phyloP scores from a whole-genome alignment of 768 basidiomycete genomes.

The Lanmaoa rubissima region DNA sequence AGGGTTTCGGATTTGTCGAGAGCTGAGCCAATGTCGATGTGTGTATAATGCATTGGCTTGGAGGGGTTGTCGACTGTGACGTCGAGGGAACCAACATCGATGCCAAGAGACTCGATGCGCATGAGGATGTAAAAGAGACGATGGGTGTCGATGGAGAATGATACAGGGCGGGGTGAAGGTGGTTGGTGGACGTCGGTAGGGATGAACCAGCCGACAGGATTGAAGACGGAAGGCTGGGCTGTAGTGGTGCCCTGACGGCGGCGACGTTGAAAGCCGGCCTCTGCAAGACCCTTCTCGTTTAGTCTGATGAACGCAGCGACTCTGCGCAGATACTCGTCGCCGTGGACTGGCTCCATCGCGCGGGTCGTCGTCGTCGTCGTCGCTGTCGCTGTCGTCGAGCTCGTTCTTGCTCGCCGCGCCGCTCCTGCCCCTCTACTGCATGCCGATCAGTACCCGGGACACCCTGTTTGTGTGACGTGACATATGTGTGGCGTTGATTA shows the following conservation, averaged over 20 bases:
- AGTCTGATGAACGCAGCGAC: constrained; percentile 68
- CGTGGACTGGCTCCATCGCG: constrained; percentile 53
- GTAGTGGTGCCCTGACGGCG: constrained; percentile 36
- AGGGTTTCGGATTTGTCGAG: constrained; percentile 69
- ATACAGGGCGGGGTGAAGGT: constrained; percentile 51
- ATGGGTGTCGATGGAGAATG: constrained; percentile 72
- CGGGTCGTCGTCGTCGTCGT: constrained; percentile 7
- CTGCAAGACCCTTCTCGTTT: constrained; percentile 73
- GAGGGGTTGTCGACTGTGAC: constrained; percentile 69
- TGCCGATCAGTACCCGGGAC: constrained; percentile 25
- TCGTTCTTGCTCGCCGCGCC: constrained; percentile 5
- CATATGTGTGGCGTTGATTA: constrained; percentile 19
- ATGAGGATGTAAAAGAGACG: constrained; percentile 88
- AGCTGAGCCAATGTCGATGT: constrained; percentile 43
- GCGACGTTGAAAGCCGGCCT: constrained; percentile 54
- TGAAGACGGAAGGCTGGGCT: constrained; percentile 44
- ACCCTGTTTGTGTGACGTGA: constrained; percentile 20
- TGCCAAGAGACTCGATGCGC: constrained; percentile 78
- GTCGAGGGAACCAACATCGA: constrained; percentile 78
- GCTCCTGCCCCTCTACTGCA: constrained; percentile 20
- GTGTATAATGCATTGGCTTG: constrained; percentile 73
- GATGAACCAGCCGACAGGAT: constrained; percentile 62
- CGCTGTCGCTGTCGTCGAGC: constrained; percentile 6
- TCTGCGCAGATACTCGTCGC: constrained; percentile 73
- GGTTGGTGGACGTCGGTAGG: constrained; percentile 23